A percentile compares a stretch with the other conserved stretches of the same genome.
These are phyloP conservation scores for Elasticomyces elasticus DNA, from an alignment of 495 filamentous ascomycete species.

Conservation along the genomic window DNA sequence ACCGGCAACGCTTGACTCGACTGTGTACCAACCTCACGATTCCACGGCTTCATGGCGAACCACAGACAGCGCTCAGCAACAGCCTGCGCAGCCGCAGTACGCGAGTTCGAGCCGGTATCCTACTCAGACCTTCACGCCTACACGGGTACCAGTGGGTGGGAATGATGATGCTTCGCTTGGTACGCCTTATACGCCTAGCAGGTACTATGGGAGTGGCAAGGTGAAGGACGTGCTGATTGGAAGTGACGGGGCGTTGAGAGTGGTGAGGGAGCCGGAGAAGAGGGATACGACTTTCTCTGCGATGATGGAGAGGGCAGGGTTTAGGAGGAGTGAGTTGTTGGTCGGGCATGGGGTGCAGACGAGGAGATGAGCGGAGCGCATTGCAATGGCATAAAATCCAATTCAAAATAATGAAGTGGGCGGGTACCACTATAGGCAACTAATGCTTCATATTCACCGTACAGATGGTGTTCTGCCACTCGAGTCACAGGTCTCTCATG, in stretches of 20 bases:
- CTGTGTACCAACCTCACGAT: constrained; percentile 2
- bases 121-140: constrained; percentile 7
- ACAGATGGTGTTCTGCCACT: no score
- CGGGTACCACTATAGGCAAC: no score
- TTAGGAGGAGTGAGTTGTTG: constrained; percentile 29
- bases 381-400: no score
- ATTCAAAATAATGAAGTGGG: no score
- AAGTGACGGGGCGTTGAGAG: constrained; percentile 1
- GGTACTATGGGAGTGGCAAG: background rate
- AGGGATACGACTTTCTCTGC: constrained; percentile 52
- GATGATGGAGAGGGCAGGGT: constrained; percentile 51
- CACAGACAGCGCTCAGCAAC: background rate
- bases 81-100: constrained; percentile 11
- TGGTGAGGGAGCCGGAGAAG: constrained; percentile 16
- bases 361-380: background rate
- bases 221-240: background rate
- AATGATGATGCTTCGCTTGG: background rate
- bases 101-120: constrained; percentile 17
- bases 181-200: constrained; percentile 20
- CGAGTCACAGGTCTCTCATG: no score
- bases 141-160: constrained; percentile 6
- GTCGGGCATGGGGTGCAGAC: background rate
- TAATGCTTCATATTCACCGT: no score
- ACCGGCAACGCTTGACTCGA: constrained; percentile 4
- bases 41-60: background rate